phyloP scores from a whole-genome alignment of 2,329 filamentous ascomycete genomes.

The Alternaria infectoria region DNA sequence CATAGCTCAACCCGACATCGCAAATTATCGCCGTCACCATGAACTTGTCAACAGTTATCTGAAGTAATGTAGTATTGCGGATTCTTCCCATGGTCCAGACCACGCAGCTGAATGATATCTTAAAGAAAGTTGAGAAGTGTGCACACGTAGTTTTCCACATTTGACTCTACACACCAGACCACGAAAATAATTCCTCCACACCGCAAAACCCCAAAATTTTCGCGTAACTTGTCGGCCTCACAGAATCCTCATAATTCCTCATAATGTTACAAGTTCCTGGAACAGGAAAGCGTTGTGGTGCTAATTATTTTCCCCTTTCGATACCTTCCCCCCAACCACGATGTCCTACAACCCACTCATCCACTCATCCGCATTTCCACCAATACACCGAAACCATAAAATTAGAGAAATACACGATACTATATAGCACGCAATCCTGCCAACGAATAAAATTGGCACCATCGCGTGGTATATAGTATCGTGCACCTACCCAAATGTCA shows the following conservation, averaged over 20 bases:
- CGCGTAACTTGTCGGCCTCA: not conserved
- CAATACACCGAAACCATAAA: not conserved
- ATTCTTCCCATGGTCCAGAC: too few species aligned
- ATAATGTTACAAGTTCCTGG: not conserved
- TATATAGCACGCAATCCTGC: too few species aligned
- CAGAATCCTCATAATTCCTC: not conserved
- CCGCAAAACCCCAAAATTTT: not conserved
- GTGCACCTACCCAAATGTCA: not conserved
- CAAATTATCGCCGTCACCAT: not conserved
- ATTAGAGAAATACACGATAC: not conserved
- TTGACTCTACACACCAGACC: accelerated
- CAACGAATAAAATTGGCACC: too few species aligned
- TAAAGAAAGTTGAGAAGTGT: too few species aligned
- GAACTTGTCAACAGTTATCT: too few species aligned
- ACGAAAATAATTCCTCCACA: not conserved
- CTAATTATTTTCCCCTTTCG: not conserved
- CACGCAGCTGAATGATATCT: too few species aligned
- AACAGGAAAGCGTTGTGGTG: not conserved
- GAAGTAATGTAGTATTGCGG: too few species aligned
- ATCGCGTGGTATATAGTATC: not conserved
- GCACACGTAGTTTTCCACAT: too few species aligned
- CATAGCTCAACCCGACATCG: not conserved
- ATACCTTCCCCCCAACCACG: not conserved
- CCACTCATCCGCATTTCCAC: not conserved
- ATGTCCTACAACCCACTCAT: not conserved